Evolutionary conservation across 805 yeast genomes (phyloP), one percentile per base, ranked within the genome.

Genomic region (Sporopachydermia quercuum): DNA sequence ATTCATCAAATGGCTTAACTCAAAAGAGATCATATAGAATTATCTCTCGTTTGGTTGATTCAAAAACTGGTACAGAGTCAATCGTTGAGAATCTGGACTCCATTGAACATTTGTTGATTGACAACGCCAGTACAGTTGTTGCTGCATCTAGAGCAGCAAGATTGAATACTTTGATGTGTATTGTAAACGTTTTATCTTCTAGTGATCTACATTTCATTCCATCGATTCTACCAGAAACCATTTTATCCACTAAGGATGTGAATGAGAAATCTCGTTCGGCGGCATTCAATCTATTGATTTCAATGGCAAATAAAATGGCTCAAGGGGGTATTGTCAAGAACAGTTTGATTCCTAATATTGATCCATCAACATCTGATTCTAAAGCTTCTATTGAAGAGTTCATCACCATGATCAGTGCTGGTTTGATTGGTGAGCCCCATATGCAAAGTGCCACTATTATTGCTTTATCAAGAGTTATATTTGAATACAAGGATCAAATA

Each of bases 391-490:
- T 87, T 41, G 70, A 76, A 37, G 96, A 87, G 59, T 87, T 68
- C 55, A 84, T 89, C 64, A 85, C 93, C 19, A 84, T 91, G 79
- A 79, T 89, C 19, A 74, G 89, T 58, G 98, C 96, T 18, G 99
- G 98, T 63, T 66, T 93, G 48, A 96, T 91, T 30, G 96, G 96
- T 42, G 72, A 91, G 19, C 89, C 93, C 27, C 94, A 89, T 62
- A 89, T 89, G 96, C 82, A 91, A 19, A 83, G 95, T 52, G 96
- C 97, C n/a, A 76, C 89, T 2, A 76, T 91, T 49, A 86, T 95
- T 4, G 93, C 96, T 0, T 65, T 89, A 40, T 78, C 94, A 36
- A 78, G 96, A 53, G 62, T 89, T 36, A 68, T 91, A 34, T 89
- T 76, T 58, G 96, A 91, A 60, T 93, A 83, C 62, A 78, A 78